These are phyloP conservation scores for Pseudomonodictys pantanalensis DNA, from an alignment of 495 filamentous ascomycete species.

Conservation along the genomic window DNA sequence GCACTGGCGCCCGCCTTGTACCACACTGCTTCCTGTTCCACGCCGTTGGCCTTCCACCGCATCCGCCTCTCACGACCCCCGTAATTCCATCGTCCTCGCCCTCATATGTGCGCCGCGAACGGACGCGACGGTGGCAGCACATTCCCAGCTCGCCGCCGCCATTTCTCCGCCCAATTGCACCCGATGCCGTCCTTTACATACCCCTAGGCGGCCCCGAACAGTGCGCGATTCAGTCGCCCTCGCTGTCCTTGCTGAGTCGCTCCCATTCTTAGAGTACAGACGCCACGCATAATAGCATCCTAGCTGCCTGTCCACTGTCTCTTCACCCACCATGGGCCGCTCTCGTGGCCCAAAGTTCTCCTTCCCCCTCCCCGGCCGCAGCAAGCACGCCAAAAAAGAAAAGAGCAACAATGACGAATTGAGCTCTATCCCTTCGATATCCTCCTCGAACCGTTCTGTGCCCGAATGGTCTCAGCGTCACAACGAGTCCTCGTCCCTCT, in stretches of 20 bases:
- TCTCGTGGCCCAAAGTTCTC: conserved; percentile 31
- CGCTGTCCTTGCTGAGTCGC: conserved; percentile 22
- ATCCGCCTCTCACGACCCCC: background rate
- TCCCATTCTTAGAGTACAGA: conserved; percentile 17
- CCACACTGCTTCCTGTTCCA: conserved; percentile 6
- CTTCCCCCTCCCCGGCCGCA: conserved; percentile 34
- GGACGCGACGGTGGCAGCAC: background rate
- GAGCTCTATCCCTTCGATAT: conserved; percentile 2
- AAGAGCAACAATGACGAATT: background rate
- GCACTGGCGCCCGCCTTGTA: conserved; percentile 11
- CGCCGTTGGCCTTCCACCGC: conserved; percentile 9
- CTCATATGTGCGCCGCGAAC: conserved; percentile 10
- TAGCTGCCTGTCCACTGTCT: background rate
- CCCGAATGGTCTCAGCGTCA: conserved; percentile 29
- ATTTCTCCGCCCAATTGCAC: conserved; percentile 9
- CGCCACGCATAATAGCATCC: background rate
- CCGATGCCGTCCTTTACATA: conserved; percentile 1
- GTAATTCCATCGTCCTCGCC: background rate
- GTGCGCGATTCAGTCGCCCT: conserved; percentile 22
- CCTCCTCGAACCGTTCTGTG: conserved; percentile 1
- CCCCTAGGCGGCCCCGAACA: conserved; percentile 9
- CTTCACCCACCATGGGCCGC: conserved; percentile 25
- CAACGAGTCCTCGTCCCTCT: conserved; percentile 12
- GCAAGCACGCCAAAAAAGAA: conserved; percentile 6
- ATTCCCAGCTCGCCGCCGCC: conserved; percentile 2